Conservation (phyloP, 495 filamentous ascomycete genomes). For the Tetracladium marchalianum region DNA sequence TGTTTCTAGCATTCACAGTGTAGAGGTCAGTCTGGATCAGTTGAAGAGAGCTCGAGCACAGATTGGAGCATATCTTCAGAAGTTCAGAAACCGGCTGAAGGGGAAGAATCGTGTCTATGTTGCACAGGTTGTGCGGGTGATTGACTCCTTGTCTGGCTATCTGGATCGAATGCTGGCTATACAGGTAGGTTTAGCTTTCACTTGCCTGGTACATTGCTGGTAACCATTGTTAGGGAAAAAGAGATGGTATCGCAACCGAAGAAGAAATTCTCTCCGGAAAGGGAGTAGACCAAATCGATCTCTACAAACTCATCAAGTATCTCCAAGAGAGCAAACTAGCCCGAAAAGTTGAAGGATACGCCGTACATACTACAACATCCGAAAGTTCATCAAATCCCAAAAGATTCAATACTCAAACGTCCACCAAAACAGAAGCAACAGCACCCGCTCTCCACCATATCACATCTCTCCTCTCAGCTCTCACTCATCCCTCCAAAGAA, state of each 20-base stretch:
- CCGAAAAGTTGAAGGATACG: conserved; percentile 86
- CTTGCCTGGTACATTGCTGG: not conserved
- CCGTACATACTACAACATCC: conserved; percentile 9
- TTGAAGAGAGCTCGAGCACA: conserved; percentile 61
- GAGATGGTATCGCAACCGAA: conserved; percentile 56
- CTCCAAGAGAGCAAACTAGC: conserved; percentile 89
- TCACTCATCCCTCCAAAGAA: conserved; percentile 84
- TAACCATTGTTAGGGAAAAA: conserved; percentile 1
- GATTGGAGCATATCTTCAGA: conserved; percentile 72
- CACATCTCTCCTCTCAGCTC: conserved; percentile 67
- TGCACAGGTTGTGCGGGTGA: conserved; percentile 69
- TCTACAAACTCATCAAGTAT: conserved; percentile 78
- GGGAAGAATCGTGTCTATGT: conserved; percentile 91
- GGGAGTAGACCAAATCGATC: conserved; percentile 89
- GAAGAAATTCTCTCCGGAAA: conserved; percentile 70
- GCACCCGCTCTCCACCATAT: conserved; percentile 76
- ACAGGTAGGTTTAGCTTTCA: conserved; percentile 24
- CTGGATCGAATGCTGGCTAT: conserved; percentile 38
- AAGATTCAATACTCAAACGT: not conserved
- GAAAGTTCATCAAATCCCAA: not conserved
- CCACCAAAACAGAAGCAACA: not conserved
- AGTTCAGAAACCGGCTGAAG: conserved; percentile 78
- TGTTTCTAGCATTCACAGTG: conserved; percentile 77
- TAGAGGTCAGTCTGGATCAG: conserved; percentile 62
- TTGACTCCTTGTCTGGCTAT: conserved; percentile 65